Evolutionary conservation across 2,329 filamentous ascomycete genomes (phyloP), one percentile per base, ranked within the genome.

Genomic region (Sporothrix euskadiensis): DNA sequence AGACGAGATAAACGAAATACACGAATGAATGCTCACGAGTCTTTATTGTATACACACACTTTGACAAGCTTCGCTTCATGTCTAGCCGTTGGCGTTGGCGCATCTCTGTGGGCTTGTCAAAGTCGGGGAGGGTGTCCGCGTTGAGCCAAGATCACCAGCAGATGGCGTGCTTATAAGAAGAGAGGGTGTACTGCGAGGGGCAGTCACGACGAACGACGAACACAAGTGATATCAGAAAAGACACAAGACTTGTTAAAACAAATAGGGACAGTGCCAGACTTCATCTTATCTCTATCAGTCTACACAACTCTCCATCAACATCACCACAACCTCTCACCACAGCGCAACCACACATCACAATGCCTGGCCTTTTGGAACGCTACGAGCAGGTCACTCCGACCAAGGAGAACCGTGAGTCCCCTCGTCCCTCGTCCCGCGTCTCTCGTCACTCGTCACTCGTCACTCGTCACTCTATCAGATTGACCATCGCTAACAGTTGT

Each of bases 341-440:
- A 41, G 12, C 12, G 32, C 30, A 26, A 14, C 7, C 44, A 12
- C 61, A 52, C 16, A 41, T 35, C 59, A 41, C 14, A 26, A 74
- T 74, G 73, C 73, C 73, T 26, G 73, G 71, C 30, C 44, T 74
- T n/a, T 54, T 74, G 44, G 73, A 74, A 41, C 73, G 68, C 59
- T 76, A 76, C 66, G 72, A 74, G 61, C 75, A 76, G 72, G 75
- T 76, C 74, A 73, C 73, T 10, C 71, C 71, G 70, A 76, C 75
- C 70, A 72, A 76, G 69, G 75, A 74, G 65, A 44, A 75, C 22
- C 66, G 75, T 76, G 10, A 22, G 75, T 72, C 7, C 22, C 16
- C 0, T 35, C 26, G 26, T 26, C 2, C 26, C 26, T 26, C 26
- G 26, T 35, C 35, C 35, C n/a, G n/a, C 26, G 26, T 26, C 2